These are phyloP conservation scores for Fusarium circinatum DNA, from an alignment of 2,329 filamentous ascomycete species.

Conservation along the genomic window DNA sequence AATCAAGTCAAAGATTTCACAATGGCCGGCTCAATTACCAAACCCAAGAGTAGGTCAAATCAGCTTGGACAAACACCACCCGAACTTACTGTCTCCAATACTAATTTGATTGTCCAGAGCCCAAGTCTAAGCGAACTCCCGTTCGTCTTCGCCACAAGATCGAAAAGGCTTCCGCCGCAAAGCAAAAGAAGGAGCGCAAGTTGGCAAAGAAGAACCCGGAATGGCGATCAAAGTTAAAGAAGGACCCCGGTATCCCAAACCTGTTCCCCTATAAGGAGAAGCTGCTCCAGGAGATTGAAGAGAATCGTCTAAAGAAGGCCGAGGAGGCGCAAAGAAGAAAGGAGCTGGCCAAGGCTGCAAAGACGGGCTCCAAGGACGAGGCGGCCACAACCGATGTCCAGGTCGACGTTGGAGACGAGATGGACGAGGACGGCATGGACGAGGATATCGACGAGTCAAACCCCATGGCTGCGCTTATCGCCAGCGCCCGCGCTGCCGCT, in stretches of 20 bases:
- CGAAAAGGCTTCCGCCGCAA: conserved; percentile 88
- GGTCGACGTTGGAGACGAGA: conserved; percentile 60
- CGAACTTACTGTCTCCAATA: not conserved
- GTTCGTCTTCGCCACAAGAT: conserved; percentile 95
- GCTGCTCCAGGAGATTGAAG: conserved; percentile 93
- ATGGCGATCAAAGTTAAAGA: conserved; percentile 96
- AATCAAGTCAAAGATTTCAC: conserved; percentile 31
- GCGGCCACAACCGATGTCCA: conserved; percentile 59
- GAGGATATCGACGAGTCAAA: conserved; percentile 75
- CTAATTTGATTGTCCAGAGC: conserved; percentile 67
- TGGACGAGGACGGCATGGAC: conserved; percentile 63
- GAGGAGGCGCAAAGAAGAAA: conserved; percentile 78
- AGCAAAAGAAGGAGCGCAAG: conserved; percentile 91
- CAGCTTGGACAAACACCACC: not conserved
- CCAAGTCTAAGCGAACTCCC: conserved; percentile 91
- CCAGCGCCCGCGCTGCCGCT: conserved; percentile 82
- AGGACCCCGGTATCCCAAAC: conserved; percentile 97
- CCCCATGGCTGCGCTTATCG: conserved; percentile 91
- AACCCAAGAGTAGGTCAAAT: conserved; percentile 60
- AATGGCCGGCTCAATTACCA: conserved; percentile 66
- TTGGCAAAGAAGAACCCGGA: conserved; percentile 94
- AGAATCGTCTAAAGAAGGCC: conserved; percentile 81
- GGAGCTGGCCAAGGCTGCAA: conserved; percentile 76
- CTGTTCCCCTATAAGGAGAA: conserved; percentile 98
- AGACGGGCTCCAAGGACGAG: conserved; percentile 61